Evolutionary conservation across 2,329 filamentous ascomycete genomes (phyloP).

Genomic region (Pyrenophora teres): DNA sequence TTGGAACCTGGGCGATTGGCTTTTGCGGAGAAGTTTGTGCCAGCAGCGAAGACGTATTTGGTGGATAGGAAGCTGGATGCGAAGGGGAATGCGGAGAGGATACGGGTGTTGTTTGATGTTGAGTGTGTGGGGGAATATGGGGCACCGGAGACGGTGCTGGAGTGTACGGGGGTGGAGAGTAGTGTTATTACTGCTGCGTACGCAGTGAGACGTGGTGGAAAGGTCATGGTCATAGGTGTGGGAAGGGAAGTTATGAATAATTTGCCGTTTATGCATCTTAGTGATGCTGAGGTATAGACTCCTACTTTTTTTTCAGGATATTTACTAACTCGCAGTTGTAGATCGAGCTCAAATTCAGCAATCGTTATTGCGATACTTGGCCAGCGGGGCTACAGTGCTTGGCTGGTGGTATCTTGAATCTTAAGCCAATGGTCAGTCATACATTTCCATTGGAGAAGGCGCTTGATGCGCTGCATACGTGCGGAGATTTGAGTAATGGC

Average conservation of each 20-base stretch:
- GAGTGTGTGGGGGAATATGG: conserved; percentile 55
- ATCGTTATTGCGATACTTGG: conserved; percentile 73
- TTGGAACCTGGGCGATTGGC: conserved; percentile 60
- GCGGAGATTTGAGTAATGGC: conserved; percentile 57
- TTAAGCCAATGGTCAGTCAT: conserved; percentile 67
- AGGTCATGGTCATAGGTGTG: conserved; percentile 68
- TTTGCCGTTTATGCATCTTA: conserved; percentile 69
- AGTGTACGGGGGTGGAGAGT: conserved; percentile 70
- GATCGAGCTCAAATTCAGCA: conserved; percentile 73
- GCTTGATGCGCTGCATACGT: conserved; percentile 61
- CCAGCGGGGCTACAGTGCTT: conserved; percentile 67
- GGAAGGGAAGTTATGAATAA: conserved; percentile 67
- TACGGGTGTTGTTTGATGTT: conserved; percentile 59
- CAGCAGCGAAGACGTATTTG: conserved; percentile 59
- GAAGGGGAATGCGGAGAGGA: conserved; percentile 57
- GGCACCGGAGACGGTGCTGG: conserved; percentile 63
- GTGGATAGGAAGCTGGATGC: conserved; percentile 54
- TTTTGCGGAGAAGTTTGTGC: conserved; percentile 64
- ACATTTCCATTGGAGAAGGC: conserved; percentile 66
- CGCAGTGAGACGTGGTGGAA: conserved; percentile 62
- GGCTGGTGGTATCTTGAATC: conserved; percentile 62
- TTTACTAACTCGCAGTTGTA: conserved; percentile 28
- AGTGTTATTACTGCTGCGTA: conserved; percentile 65
- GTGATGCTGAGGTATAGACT: conserved; percentile 59
- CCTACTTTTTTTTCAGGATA: background rate